These are phyloP conservation scores for Ophiostoma triangulosporum DNA, from an alignment of 2,329 filamentous ascomycete species.

Conservation along the genomic window DNA sequence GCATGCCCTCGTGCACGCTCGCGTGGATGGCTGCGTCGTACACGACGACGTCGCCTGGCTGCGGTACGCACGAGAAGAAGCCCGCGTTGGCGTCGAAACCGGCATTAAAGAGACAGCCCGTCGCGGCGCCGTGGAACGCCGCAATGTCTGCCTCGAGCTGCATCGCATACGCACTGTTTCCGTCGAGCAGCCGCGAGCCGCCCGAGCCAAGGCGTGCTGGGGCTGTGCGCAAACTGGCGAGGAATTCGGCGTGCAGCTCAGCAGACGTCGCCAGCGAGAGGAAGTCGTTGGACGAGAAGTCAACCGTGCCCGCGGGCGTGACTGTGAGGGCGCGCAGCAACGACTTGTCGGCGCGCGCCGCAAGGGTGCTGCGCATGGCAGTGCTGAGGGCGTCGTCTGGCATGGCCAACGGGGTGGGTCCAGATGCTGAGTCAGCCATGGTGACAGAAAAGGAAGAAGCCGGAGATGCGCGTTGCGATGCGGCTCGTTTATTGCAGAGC, in stretches of 20 bases:
- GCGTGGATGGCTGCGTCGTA: slow-evolving; percentile 69
- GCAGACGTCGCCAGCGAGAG: slow-evolving; percentile 50
- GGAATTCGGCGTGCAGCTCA: slow-evolving; percentile 31
- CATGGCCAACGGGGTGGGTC: too few relatives aligned
- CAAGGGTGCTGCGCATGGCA: neutral
- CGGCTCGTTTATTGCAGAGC: too few relatives aligned
- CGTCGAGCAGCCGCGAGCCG: neutral
- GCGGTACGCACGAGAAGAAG: slow-evolving; percentile 46
- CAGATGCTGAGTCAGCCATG: too few relatives aligned
- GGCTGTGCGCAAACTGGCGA: neutral
- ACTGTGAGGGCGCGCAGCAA: slow-evolving; percentile 3
- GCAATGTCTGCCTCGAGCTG: slow-evolving; percentile 33
- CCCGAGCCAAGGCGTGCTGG: neutral
- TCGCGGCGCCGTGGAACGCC: slow-evolving; percentile 30
- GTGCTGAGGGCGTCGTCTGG: neutral
- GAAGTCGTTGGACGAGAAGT: slow-evolving; percentile 69
- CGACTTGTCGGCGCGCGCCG: neutral
- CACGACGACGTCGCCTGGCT: slow-evolving; percentile 47
- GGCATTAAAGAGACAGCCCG: slow-evolving; percentile 40
- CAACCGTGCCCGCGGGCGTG: slow-evolving; percentile 19
- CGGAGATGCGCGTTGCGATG: neutral
- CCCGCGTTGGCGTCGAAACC: slow-evolving; percentile 55
- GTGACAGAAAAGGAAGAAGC: neutral
- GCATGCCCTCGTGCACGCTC: slow-evolving; percentile 67
- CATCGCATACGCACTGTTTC: slow-evolving; percentile 25